A percentile compares a stretch with the other conserved stretches of the same genome.
Evolutionary conservation across 2,329 filamentous ascomycete genomes (phyloP).

Genomic region (Aureobasidium vineae): DNA sequence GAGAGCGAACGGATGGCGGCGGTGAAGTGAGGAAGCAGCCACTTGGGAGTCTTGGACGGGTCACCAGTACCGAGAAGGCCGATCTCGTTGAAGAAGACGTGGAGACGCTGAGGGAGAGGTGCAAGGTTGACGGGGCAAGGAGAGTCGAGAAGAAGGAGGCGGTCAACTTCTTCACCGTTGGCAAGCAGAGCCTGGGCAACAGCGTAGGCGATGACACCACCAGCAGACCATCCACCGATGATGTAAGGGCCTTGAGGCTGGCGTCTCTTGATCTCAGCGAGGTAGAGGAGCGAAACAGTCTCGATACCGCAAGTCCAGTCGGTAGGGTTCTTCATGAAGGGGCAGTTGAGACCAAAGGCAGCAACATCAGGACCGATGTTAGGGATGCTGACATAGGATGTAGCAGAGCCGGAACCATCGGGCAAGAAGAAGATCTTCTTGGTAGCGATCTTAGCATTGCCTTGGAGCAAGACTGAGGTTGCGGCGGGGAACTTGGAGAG

Average conservation of each 20-base stretch:
- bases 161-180: constrained; percentile 50
- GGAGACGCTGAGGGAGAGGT: constrained; percentile 56
- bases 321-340: constrained; percentile 67
- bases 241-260: constrained; percentile 63
- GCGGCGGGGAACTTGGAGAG: constrained; percentile 49
- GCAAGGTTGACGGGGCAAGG: constrained; percentile 54
- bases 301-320: constrained; percentile 65
- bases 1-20: constrained; percentile 66
- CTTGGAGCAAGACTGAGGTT: constrained; percentile 57
- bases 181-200: constrained; percentile 51
- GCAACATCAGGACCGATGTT: constrained; percentile 53
- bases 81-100: constrained; percentile 70
- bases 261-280: constrained; percentile 67
- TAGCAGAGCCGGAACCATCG: constrained; percentile 59
- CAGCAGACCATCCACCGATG: constrained; percentile 56
- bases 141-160: constrained; percentile 54
- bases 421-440: constrained; percentile 56
- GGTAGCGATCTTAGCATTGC: constrained; percentile 55
- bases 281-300: constrained; percentile 63
- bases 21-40: constrained; percentile 71
- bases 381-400: constrained; percentile 64
- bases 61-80: constrained; percentile 66
- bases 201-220: constrained; percentile 56
- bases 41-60: constrained; percentile 62
- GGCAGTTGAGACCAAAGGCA: constrained; percentile 62